These are phyloP conservation scores for Antarctomyces pellizariae DNA, from an alignment of 495 filamentous ascomycete species.

Conservation along the genomic window DNA sequence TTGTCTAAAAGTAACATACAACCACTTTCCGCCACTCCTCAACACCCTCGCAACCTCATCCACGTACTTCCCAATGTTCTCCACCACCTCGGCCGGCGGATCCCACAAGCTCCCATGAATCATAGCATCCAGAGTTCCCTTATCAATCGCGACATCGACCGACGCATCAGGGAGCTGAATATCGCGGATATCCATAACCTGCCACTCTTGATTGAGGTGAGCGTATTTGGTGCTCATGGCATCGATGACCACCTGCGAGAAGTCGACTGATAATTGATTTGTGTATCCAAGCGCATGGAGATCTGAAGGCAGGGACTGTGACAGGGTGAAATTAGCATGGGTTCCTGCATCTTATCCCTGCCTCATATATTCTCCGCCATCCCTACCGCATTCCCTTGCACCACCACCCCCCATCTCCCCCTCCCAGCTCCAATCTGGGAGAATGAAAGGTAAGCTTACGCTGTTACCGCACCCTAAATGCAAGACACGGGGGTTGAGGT, in stretches of 20 bases:
- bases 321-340: constrained; percentile 3
- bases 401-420: too few relatives aligned
- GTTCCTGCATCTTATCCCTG: constrained; percentile 1
- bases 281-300: constrained; percentile 23
- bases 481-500: constrained; percentile 17
- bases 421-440: not conserved
- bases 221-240: constrained; percentile 22
- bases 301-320: constrained; percentile 26
- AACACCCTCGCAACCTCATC: constrained; percentile 29
- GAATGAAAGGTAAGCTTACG: constrained; percentile 14
- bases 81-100: constrained; percentile 26
- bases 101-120: constrained; percentile 33
- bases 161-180: constrained; percentile 17
- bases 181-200: constrained; percentile 26
- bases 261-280: constrained; percentile 32
- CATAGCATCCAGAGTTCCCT: constrained; percentile 38
- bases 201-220: constrained; percentile 17
- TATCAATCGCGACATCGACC: constrained; percentile 36
- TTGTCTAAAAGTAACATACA: constrained; percentile 35
- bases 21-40: constrained; percentile 25
- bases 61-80: constrained; percentile 26
- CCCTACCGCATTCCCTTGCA: too few relatives aligned
- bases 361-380: too few relatives aligned
- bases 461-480: constrained; percentile 37
- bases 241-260: constrained; percentile 27